A percentile compares a stretch with the other conserved stretches of the same genome.
phyloP scores from a whole-genome alignment of 495 filamentous ascomycete species.

The Physcia stellaris region DNA sequence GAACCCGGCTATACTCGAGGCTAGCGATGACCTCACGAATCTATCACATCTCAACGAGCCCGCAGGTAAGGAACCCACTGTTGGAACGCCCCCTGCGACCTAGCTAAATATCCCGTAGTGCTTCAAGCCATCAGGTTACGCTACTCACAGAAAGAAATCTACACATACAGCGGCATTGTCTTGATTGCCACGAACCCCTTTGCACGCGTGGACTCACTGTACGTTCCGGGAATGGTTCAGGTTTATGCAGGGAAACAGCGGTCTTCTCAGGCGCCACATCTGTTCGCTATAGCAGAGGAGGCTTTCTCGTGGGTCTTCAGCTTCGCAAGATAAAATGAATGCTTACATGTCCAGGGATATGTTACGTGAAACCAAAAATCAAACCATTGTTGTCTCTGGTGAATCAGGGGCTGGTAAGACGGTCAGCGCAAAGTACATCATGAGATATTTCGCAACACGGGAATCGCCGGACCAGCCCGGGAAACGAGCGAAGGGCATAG shows the following conservation, averaged over 20 bases:
- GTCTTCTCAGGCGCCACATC: slow-evolving; percentile 88
- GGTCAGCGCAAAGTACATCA: slow-evolving; percentile 99
- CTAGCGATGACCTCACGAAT: slow-evolving; percentile 95
- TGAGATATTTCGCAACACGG: slow-evolving; percentile 98
- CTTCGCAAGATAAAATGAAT: background rate
- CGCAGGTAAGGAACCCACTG: slow-evolving; percentile 51
- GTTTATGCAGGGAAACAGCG: slow-evolving; percentile 96
- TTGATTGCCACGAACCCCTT: slow-evolving; percentile 98
- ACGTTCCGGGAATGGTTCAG: slow-evolving; percentile 98
- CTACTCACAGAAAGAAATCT: slow-evolving; percentile 98
- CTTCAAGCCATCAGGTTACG: slow-evolving; percentile 94
- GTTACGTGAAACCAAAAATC: slow-evolving; percentile 88
- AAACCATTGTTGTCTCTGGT: slow-evolving; percentile 96
- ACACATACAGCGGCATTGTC: slow-evolving; percentile 98
- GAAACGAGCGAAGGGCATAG: slow-evolving; percentile 59
- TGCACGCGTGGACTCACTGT: slow-evolving; percentile 91
- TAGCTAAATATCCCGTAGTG: slow-evolving; percentile 45
- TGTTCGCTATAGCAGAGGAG: slow-evolving; percentile 98
- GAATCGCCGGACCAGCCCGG: slow-evolving; percentile 84
- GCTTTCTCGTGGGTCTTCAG: slow-evolving; percentile 70
- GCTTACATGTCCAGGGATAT: slow-evolving; percentile 56
- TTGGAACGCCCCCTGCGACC: slow-evolving; percentile 4
- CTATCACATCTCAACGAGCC: slow-evolving; percentile 97
- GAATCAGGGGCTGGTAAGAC: slow-evolving; percentile 98
- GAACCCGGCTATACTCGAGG: slow-evolving; percentile 97